phyloP scores from a whole-genome alignment of 75 land plant species.

The Pinus taeda region DNA sequence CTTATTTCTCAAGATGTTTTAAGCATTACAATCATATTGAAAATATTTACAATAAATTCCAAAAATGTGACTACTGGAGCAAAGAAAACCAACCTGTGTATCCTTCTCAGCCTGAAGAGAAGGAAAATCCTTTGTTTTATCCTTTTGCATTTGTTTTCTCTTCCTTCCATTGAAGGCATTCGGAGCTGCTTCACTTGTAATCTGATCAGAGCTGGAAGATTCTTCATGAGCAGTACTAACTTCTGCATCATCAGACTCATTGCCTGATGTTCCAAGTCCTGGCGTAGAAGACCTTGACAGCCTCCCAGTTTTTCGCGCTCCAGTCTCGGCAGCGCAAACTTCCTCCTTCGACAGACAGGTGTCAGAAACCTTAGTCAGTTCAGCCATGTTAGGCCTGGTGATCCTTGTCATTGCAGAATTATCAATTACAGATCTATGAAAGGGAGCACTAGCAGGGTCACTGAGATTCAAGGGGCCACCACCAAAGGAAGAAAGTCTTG shows the following conservation, averaged over 20 bases:
- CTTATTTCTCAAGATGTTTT: background rate
- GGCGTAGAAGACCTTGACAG: slow-evolving; percentile 13
- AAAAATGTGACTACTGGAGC: background rate
- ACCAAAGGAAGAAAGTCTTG: slow-evolving; percentile 55
- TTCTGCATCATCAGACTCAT: slow-evolving; percentile 51
- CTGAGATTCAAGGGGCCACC: slow-evolving; percentile 13
- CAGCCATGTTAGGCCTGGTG: slow-evolving; percentile 27
- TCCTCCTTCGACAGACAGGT: slow-evolving; percentile 10
- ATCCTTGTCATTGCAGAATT: slow-evolving; percentile 34
- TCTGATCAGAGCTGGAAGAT: slow-evolving; percentile 52
- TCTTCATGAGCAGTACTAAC: slow-evolving; percentile 50
- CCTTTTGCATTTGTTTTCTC: slow-evolving; percentile 45
- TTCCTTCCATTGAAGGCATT: slow-evolving; percentile 40
- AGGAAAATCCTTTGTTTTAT: slow-evolving; percentile 29
- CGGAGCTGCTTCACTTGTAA: slow-evolving; percentile 21
- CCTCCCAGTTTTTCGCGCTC: slow-evolving; percentile 13
- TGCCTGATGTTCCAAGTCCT: slow-evolving; percentile 8
- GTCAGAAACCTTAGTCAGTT: slow-evolving; percentile 10
- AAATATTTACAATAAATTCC: background rate
- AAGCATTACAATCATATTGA: background rate
- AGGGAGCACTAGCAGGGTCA: slow-evolving; percentile 9
- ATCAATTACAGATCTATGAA: slow-evolving; percentile 11
- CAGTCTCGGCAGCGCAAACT: background rate
- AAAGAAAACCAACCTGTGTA: slow-evolving; percentile 24
- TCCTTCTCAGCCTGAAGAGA: slow-evolving; percentile 16